Evolutionary conservation across 345 rosid species (phyloP), one percentile per base, ranked within the genome.

Genomic region (Euclidium syriacum): DNA sequence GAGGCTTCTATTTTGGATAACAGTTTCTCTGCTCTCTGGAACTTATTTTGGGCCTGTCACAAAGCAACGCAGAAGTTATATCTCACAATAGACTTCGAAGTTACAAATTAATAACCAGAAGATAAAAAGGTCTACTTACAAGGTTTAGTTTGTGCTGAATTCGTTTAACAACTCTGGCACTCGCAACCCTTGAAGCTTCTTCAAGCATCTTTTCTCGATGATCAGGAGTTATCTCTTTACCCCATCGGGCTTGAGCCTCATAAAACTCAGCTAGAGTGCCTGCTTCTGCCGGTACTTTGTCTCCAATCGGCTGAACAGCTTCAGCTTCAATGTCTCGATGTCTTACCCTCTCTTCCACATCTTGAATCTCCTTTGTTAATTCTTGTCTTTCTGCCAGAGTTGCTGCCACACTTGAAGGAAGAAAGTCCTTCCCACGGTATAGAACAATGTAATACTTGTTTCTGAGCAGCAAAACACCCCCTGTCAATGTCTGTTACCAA

Each of bases 361-460:
- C 85, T 64, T 94, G 97, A 61, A 84, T 85, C 79, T 79, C 82
- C 57, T 85, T 81, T 6, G 96, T 75, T 55, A 78, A 49, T 64
- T 87, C 88, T 55, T 89, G 81, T 76, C 99, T 80, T 76, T 90
- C 99, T 11, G 91, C 81, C 76, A 95, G 78, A 67, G 87, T 80
- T 71, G 89, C 71, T 40, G 97, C 96, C 32, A 95, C 96, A 72
- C 72, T 83, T 55, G 83, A 67, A 62, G 99, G 95, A 66, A 95
- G 80, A 76, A 95, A 95, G 84, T 95, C 99, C 76, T 95, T 95
- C 33, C 99, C 99, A 30, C 97, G 90, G 72, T 75, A 95, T n/a
- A 95, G 77, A 59, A 95, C 99, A 47, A 95, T 88, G 71, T 78
- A 88, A 76, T 79, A 90, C 74, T 90, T 95, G 74, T 90, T 90